A percentile compares a stretch with the other conserved stretches of the same genome.
Evolutionary conservation across 257 asterid species (phyloP).

Genomic region (Nemophila menziesii): DNA sequence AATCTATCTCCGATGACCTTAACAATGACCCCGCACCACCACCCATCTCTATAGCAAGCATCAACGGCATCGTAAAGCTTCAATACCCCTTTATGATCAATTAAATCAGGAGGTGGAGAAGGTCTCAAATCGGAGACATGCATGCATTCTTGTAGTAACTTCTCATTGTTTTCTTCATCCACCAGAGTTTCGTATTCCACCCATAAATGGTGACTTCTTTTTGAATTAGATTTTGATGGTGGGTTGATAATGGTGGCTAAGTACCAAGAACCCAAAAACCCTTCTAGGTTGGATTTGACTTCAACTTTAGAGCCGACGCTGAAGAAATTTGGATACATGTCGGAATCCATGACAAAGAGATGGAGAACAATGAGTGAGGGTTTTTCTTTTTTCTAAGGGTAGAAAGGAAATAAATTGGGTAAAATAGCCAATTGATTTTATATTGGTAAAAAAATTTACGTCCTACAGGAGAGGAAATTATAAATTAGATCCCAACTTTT

Average conservation of each 20-base stretch:
- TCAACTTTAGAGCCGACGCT: slow-evolving; percentile 1
- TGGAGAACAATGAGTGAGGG: too few relatives aligned
- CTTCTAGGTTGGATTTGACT: neutral
- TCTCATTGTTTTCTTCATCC: neutral
- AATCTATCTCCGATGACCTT: neutral
- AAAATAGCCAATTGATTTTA: too few relatives aligned
- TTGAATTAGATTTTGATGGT: neutral
- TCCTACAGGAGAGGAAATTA: too few relatives aligned
- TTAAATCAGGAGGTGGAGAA: neutral
- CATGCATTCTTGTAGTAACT: neutral
- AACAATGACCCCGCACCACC: slow-evolving; percentile 5
- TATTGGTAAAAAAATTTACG: too few relatives aligned
- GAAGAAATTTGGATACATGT: too few relatives aligned
- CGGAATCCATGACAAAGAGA: too few relatives aligned
- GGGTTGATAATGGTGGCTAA: slow-evolving; percentile 2
- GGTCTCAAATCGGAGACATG: neutral
- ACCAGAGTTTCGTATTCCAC: neutral
- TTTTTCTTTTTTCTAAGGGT: too few relatives aligned
- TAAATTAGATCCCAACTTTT: too few relatives aligned
- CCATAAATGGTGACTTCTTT: neutral
- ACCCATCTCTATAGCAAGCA: slow-evolving; percentile 2
- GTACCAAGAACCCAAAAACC: neutral
- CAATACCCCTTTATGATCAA: neutral
- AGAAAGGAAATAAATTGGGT: too few relatives aligned
- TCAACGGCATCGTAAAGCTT: slow-evolving; percentile 1